These are phyloP conservation scores for Saturnispora gosingensis DNA, from an alignment of 805 yeast species.

Conservation along the genomic window DNA sequence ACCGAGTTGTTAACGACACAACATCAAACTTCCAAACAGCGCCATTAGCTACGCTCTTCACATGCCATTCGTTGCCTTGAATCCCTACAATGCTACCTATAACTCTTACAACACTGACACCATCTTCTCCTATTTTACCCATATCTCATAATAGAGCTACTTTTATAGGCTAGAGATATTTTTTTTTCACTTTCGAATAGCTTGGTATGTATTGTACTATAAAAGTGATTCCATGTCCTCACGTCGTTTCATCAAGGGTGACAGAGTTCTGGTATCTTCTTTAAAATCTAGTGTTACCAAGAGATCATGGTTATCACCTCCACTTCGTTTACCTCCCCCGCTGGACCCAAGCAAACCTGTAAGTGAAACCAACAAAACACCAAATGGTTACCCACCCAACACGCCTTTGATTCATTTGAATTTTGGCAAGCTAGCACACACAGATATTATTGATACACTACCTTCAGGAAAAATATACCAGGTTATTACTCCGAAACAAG, in stretches of 20 bases:
- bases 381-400: conserved; percentile 12
- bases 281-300: conserved; percentile 18
- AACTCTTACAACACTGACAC: background rate
- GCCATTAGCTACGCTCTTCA: background rate
- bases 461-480: conserved; percentile 27
- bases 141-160: background rate
- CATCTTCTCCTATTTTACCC: background rate
- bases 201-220: background rate
- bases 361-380: conserved; percentile 1
- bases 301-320: conserved; percentile 25
- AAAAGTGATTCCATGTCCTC: conserved; percentile 9
- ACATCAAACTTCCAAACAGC: background rate
- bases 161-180: background rate
- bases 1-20: background rate
- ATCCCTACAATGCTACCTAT: background rate
- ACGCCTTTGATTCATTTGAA: conserved; percentile 15
- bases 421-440: conserved; percentile 28
- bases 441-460: conserved; percentile 30
- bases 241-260: conserved; percentile 23
- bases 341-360: conserved; percentile 2
- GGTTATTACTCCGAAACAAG: conserved; percentile 12
- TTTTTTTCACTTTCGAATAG: background rate
- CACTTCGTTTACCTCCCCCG: conserved; percentile 14
- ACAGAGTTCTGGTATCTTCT: conserved; percentile 25
- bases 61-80: background rate